Evolutionary conservation across 1,139 yeast genomes (phyloP).

Genomic region (Pneumocystis jirovecii): DNA sequence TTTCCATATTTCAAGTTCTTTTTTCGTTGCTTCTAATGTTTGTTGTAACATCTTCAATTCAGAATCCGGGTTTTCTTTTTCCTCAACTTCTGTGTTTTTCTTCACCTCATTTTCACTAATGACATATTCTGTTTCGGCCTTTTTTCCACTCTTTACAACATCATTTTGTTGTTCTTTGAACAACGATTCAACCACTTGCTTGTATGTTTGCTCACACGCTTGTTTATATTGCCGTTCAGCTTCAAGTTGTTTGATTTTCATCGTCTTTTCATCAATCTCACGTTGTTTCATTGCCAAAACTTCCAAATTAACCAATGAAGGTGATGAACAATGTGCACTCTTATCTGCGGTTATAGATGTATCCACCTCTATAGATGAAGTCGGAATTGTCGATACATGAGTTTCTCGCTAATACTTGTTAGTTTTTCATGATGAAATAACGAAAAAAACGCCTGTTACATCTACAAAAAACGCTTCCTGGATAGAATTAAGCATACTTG

Average conservation of each 20-base stretch:
- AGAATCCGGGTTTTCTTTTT: not conserved
- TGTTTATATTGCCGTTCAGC: not conserved
- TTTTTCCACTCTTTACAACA: not conserved
- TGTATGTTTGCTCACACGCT: not conserved
- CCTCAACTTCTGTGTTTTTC: not conserved
- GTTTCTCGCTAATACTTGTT: not conserved
- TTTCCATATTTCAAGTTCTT: not conserved
- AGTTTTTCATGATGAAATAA: not conserved
- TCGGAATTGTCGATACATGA: not conserved
- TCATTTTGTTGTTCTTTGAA: not conserved
- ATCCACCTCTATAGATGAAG: not conserved
- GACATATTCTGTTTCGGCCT: not conserved
- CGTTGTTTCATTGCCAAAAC: not conserved
- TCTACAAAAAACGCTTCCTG: not conserved
- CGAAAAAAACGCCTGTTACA: not conserved
- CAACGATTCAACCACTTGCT: not conserved
- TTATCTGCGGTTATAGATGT: too few relatives aligned
- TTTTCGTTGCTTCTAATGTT: not conserved
- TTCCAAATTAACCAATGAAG: not conserved
- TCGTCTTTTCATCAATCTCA: not conserved
- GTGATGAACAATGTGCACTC: too few relatives aligned
- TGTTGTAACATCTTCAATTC: not conserved
- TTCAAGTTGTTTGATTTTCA: not conserved
- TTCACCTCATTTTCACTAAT: not conserved
- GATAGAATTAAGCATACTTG: not conserved